Percentiles rank a stretch among this genome's conserved stretches.
Evolutionary conservation across 1,284 basidiomycete species (phyloP).

Genomic region (Trametes sp.): DNA sequence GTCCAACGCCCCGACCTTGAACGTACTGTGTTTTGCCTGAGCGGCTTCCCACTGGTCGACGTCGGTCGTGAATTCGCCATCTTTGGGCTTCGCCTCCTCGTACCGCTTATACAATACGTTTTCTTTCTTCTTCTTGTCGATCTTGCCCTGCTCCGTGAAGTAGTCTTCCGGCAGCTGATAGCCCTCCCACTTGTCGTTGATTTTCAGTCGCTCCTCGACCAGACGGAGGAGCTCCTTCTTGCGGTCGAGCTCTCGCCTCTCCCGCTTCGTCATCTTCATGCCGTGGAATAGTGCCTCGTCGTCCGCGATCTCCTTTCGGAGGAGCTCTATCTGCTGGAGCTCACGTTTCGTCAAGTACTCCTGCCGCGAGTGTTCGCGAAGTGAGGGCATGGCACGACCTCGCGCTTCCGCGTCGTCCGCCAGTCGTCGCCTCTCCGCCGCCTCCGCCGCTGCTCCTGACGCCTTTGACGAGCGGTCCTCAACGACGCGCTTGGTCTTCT

Average conservation of each 20-base stretch:
- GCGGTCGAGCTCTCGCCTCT: constrained; percentile 82
- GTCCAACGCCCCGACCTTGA: constrained; percentile 90
- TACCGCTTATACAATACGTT: constrained; percentile 94
- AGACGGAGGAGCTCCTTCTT: constrained; percentile 94
- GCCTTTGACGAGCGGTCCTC: constrained; percentile 88
- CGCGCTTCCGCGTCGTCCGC: constrained; percentile 88
- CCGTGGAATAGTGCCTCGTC: constrained; percentile 89
- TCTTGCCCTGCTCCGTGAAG: constrained; percentile 97
- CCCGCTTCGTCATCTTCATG: constrained; percentile 89
- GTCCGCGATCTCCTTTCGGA: constrained; percentile 92
- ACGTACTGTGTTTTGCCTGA: constrained; percentile 90
- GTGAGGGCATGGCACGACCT: constrained; percentile 79
- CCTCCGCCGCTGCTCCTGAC: constrained; percentile 81
- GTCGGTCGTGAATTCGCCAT: constrained; percentile 94
- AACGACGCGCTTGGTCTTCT: constrained; percentile 90
- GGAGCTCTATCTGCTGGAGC: constrained; percentile 93
- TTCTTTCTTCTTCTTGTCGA: constrained; percentile 97
- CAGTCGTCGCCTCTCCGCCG: constrained; percentile 79
- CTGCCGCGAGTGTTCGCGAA: constrained; percentile 88
- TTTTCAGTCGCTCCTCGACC: constrained; percentile 92
- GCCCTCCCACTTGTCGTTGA: constrained; percentile 94
- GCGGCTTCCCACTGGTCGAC: constrained; percentile 96
- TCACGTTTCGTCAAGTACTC: constrained; percentile 97
- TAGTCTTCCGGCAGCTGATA: constrained; percentile 98
- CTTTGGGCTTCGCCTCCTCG: constrained; percentile 89